phyloP scores from a whole-genome alignment of 345 rosid species.

The Xanthoceras sorbifolium region DNA sequence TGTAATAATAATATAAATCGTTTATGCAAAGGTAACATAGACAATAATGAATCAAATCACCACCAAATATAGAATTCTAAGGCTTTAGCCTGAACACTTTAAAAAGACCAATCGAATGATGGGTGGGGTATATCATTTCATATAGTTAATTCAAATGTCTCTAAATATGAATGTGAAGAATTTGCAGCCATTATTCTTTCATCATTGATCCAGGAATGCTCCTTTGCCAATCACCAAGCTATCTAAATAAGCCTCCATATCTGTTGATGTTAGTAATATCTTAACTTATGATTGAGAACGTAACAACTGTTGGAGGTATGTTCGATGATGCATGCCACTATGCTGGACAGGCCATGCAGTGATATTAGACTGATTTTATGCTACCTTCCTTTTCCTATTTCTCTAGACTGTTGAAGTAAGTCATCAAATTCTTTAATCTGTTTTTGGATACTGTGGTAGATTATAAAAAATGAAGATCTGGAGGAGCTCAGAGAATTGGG shows the following conservation, averaged over 20 bases:
- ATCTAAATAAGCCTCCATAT: not conserved
- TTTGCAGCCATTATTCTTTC: not conserved
- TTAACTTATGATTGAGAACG: not conserved
- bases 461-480: constrained; percentile 87
- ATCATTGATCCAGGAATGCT: not conserved
- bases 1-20: not conserved
- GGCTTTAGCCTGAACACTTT: not conserved
- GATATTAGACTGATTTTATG: constrained; percentile 4
- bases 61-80: not conserved
- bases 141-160: not conserved
- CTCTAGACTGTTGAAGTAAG: not conserved
- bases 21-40: not conserved
- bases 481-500: constrained; percentile 95
- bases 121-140: not conserved
- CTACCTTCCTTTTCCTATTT: not conserved
- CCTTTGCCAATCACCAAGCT: not conserved
- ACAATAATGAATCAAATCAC: not conserved
- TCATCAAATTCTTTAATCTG: constrained; percentile 16
- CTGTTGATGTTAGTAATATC: not conserved
- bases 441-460: constrained; percentile 37
- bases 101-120: not conserved
- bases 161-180: not conserved
- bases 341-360: constrained; percentile 10
- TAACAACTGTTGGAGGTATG: not conserved
- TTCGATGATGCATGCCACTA: not conserved